Base-by-base conservation (phyloP, 305 asterid species). In the Striga hermonthica region DNA sequence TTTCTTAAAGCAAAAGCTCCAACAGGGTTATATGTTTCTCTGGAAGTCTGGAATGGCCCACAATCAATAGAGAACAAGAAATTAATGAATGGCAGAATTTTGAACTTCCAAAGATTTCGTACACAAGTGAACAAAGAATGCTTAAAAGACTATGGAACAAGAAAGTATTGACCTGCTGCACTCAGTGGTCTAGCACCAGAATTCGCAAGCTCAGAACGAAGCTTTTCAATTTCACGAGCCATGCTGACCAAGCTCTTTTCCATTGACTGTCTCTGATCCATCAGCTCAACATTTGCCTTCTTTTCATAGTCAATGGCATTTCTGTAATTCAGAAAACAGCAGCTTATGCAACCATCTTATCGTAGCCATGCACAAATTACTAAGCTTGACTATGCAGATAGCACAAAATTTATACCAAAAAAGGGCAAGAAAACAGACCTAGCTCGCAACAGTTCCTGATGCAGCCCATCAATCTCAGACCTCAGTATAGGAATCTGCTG, bases 201-300 rank as follows among this genome's bases (percentile, higher is more conserved):
- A 76, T 69, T 82, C 40, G 86, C 75, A 75, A 82, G 79, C 79
- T 90, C 99, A 14, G 95, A 78, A 37, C 93, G 96, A 67, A 90
- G 95, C 79, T 86, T 94, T 72, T 94, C 99, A 65, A 87, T 78
- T 79, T 90, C 99, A 44, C 91, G 90, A 39, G 95, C 95, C 97
- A 90, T 88, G 72, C 81, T 70, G 48, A 88, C 80, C 93, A 94
- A 64, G 76, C 90, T 94, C 83, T 89, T 85, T 76, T 94, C 99
- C 93, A 86, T 86, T 64, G 84, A 72, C 72, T 85, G 91, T 73
- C 96, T 84, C 77, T 90, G 96, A 70, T 85, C 98, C 80, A 83
- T 66, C 79, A 90, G 84, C 80, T 86, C 95, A 67, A 86, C 59
- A 50, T 80, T 83, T 60, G 91, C 96, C 66, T 77, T 88, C 84